phyloP scores from a whole-genome alignment of 371 early-diverging fungal species.

The Rhizopus microsporus region DNA sequence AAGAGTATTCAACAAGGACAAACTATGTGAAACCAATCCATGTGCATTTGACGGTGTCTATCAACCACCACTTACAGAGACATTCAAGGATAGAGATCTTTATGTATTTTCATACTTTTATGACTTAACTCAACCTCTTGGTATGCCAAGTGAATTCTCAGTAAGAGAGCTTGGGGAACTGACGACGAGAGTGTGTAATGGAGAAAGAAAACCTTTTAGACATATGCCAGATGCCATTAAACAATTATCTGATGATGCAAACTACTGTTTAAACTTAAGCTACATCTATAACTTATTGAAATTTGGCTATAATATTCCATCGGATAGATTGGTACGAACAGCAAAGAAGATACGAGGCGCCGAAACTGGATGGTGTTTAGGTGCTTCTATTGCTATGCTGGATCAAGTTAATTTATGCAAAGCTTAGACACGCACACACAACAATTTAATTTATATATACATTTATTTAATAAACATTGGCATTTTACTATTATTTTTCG shows the following conservation, averaged over 20 bases:
- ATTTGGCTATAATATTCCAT: constrained; percentile 82
- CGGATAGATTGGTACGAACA: constrained; percentile 70
- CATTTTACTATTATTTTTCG: constrained; percentile 1
- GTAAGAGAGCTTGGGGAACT: constrained; percentile 62
- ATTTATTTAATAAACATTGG: neutral
- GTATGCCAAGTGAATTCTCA: constrained; percentile 59
- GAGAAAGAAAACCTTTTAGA: constrained; percentile 44
- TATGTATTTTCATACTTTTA: constrained; percentile 94
- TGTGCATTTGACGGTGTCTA: constrained; percentile 91
- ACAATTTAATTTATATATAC: neutral
- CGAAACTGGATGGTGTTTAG: constrained; percentile 96
- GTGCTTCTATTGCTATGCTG: constrained; percentile 84
- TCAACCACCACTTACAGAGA: constrained; percentile 71
- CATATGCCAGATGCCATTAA: constrained; percentile 43
- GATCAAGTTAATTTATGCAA: constrained; percentile 43
- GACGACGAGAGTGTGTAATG: constrained; percentile 61
- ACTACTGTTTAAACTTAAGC: constrained; percentile 86
- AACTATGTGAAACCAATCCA: constrained; percentile 53
- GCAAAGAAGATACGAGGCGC: constrained; percentile 90
- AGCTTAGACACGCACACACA: constrained; percentile 12
- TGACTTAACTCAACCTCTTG: constrained; percentile 77
- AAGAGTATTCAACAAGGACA: constrained; percentile 59
- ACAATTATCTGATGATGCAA: constrained; percentile 52
- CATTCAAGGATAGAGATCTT: constrained; percentile 74
- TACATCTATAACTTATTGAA: constrained; percentile 81